Conservation (phyloP, 495 filamentous ascomycete genomes). For the Tuber indicum region DNA sequence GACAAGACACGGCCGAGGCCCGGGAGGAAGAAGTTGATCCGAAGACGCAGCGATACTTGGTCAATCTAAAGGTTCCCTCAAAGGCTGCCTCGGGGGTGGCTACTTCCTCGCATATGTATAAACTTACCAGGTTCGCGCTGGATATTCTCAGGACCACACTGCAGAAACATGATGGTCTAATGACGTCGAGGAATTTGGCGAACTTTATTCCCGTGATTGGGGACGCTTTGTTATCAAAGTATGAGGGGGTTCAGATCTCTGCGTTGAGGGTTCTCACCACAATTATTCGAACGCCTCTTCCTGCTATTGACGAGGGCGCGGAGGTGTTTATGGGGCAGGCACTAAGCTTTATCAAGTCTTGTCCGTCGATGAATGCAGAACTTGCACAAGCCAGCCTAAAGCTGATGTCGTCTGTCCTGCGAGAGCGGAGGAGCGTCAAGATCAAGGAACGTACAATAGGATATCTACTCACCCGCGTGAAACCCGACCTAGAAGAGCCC, state of each 20-base stretch:
- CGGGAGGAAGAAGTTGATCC: conserved; percentile 53
- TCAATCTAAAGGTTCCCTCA: conserved; percentile 64
- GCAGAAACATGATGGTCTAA: conserved; percentile 70
- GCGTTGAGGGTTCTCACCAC: conserved; percentile 75
- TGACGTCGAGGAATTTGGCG: conserved; percentile 67
- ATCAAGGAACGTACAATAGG: conserved; percentile 77
- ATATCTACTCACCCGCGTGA: conserved; percentile 73
- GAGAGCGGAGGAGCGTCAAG: conserved; percentile 65
- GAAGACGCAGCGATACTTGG: conserved; percentile 63
- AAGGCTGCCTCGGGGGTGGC: conserved; percentile 59
- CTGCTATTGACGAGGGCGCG: conserved; percentile 60
- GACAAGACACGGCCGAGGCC: conserved; percentile 26
- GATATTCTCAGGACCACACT: conserved; percentile 75
- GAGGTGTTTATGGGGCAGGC: conserved; percentile 75
- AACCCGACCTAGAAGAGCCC: conserved; percentile 86
- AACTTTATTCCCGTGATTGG: conserved; percentile 85
- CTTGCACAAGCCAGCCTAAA: conserved; percentile 80
- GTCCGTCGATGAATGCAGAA: conserved; percentile 69
- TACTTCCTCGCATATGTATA: conserved; percentile 70
- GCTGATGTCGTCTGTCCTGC: conserved; percentile 73
- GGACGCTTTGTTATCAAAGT: conserved; percentile 69
- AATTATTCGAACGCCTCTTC: conserved; percentile 75
- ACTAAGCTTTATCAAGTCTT: conserved; percentile 69
- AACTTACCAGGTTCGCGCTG: conserved; percentile 76
- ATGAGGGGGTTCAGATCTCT: conserved; percentile 85